Percentiles rank a stretch among this genome's conserved stretches.
These are phyloP conservation scores for Trichosporon coremiiforme DNA, from an alignment of 1,284 basidiomycete genomes.

Conservation along the genomic window DNA sequence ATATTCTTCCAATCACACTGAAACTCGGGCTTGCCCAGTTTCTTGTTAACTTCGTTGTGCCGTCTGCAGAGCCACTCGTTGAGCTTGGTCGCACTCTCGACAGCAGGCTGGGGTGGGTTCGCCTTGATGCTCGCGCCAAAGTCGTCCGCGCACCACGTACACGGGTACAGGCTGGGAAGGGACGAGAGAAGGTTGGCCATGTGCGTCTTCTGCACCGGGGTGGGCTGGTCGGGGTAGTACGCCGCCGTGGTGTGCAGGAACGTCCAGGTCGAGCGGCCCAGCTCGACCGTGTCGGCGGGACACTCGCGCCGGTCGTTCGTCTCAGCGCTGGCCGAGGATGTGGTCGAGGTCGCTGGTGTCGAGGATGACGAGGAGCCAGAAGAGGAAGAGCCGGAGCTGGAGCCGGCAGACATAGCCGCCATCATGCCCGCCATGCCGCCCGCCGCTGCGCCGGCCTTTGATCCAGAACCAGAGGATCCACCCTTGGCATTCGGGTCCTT, in stretches of 20 bases:
- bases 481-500: slow-evolving; percentile 24
- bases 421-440: slow-evolving; percentile 37
- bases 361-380: neutral
- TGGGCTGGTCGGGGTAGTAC: slow-evolving; percentile 82
- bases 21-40: slow-evolving; percentile 78
- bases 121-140: slow-evolving; percentile 66
- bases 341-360: neutral
- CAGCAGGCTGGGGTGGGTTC: slow-evolving; percentile 57
- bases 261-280: slow-evolving; percentile 90
- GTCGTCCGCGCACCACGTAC: slow-evolving; percentile 77
- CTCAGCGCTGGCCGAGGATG: slow-evolving; percentile 47
- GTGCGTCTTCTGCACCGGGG: slow-evolving; percentile 69
- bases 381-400: slow-evolving; percentile 24
- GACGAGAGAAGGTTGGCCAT: slow-evolving; percentile 78
- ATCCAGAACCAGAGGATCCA: neutral
- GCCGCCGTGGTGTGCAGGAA: slow-evolving; percentile 92
- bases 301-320: slow-evolving; percentile 65
- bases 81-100: slow-evolving; percentile 59
- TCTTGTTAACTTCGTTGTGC: slow-evolving; percentile 87
- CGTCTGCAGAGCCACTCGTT: slow-evolving; percentile 84
- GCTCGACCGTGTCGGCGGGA: slow-evolving; percentile 80
- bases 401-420: slow-evolving; percentile 49
- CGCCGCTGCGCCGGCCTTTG: slow-evolving; percentile 33
- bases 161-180: slow-evolving; percentile 82
- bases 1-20: slow-evolving; percentile 70